Evolutionary conservation across 768 basidiomycete genomes (phyloP), one percentile per base, ranked within the genome.

Genomic region (Phylloporus arenicola): DNA sequence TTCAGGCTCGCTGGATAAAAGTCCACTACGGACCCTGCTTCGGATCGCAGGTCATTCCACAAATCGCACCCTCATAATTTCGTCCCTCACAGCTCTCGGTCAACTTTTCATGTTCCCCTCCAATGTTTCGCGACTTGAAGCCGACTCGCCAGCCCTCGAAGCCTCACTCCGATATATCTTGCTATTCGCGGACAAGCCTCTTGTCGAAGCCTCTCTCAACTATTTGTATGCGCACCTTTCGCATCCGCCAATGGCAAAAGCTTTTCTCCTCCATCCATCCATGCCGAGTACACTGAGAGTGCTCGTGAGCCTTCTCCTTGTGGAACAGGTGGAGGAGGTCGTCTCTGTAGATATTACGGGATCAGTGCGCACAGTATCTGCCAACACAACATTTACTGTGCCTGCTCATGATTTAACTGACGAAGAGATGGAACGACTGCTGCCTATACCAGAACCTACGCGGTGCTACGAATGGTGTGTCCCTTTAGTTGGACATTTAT

Each of bases 401-500:
- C 75, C 75, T 34, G 75, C 80, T 56, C 85, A 86, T 57, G 84
- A 88, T 56, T 71, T 92, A 22, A 82, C 82, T 3, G 71, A 76
- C 54, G 86, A 86, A 56, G 89, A 91, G 56, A 65, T 88, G 47
- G 80, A 85, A 4, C 64, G 55, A 8, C 64, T 92, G 25, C 54
- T 87, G 16, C 63, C 72, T 10, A 73, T 79, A 57, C 71, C 76
- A 34, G 90, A 93, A 59, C 91, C 90, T 12, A 77, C 86, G 53
- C 76, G 91, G 11, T 92, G 87, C 63, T 87, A 82, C 58, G 86
- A 90, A 60, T 93, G 90, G 90, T 88, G 61, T 43, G 75, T 60
- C 40, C 3, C 53, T 30, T 19, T 47, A 25, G 29, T 46, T 38
- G 20, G 33, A 25, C 10, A 29, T 39, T 31, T 19, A 25, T 40